Percentiles rank a stretch among this genome's conserved stretches.
phyloP scores from a whole-genome alignment of 257 asterid genomes.

The Jacaranda copaia region DNA sequence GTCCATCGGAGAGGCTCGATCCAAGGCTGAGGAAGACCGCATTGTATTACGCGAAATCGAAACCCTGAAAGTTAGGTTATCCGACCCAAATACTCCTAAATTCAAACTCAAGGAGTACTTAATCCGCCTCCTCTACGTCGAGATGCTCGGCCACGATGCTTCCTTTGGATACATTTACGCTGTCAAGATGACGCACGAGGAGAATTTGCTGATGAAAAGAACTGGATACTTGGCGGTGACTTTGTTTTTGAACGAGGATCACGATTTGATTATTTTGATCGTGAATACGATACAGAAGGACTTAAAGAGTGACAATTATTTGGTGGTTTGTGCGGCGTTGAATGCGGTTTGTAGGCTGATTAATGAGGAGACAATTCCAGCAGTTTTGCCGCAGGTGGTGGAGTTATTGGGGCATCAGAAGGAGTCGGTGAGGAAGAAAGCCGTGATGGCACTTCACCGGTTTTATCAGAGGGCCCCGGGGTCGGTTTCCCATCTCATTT shows the following conservation, averaged over 20 bases:
- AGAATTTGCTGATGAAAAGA: constrained; percentile 70
- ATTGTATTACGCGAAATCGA: constrained; percentile 91
- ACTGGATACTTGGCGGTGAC: constrained; percentile 96
- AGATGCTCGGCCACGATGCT: constrained; percentile 97
- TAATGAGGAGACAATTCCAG: constrained; percentile 97
- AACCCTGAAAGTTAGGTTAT: constrained; percentile 69
- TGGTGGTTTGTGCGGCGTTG: constrained; percentile 89
- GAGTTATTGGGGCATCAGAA: constrained; percentile 83
- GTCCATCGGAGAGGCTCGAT: constrained; percentile 95
- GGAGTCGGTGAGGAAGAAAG: constrained; percentile 96
- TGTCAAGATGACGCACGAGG: constrained; percentile 97
- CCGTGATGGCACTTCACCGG: constrained; percentile 96
- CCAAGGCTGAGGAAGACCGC: constrained; percentile 97
- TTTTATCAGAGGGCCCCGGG: constrained; percentile 86
- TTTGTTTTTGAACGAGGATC: constrained; percentile 88
- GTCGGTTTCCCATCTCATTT: constrained; percentile 78
- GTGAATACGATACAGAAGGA: constrained; percentile 99
- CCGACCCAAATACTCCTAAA: constrained; percentile 82
- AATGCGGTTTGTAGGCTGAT: constrained; percentile 93
- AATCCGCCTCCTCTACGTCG: constrained; percentile 83
- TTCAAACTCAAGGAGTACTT: constrained; percentile 90
- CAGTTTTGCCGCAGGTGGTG: constrained; percentile 92
- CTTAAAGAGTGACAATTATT: constrained; percentile 85
- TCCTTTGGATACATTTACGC: constrained; percentile 97
- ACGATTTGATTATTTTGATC: constrained; percentile 89